Base-by-base conservation (phyloP, 192 early-diverging fungal species). In the Coemansia umbellata region DNA sequence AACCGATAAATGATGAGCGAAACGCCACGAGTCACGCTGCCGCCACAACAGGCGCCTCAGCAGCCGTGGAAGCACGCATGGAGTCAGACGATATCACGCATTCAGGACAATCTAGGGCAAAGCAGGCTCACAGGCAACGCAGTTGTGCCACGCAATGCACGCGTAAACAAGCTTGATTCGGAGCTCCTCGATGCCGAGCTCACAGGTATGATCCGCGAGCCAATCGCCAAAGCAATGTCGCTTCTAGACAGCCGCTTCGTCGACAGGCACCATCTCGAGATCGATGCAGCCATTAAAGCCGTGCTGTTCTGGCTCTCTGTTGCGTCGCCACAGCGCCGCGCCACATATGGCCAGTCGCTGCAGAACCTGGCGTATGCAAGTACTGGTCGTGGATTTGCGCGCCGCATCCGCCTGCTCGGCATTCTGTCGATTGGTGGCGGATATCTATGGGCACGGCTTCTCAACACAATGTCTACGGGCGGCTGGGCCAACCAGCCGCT, bases 151-250 rank as follows among this genome's bases (percentile, higher is more conserved):
- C 66, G 63, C 42, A 66, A 32, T 36, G 54, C 57, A 72, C 82
- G 91, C 19, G 91, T 92, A 28, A 82, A 83, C 54, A 90, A 94
- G 62, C 74, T 94, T 8, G 92, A 94, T 68, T 84, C 90, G 2
- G 87, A 89, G 27, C 71, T 91, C 15, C 80, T 94, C 22, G 91
- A 94, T 47, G 68, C 56, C 31, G 91, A 94, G 60, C 66, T 94
- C 6, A 74, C 86, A 31, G 80, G 66, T 22, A 87, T 88, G 55
- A 63, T 94, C 24, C 87, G 87, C 47, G 88, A 91, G 49, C 88
- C 89, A 23, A 74, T 94, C 31, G 67, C 82, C 68, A 66, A 66
- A 31, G 82, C 83, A n/a, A 78, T 92, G 50, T 77, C 82, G 26
- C 73, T 91, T 13, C 73, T 47, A 55, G 51, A 39, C 24, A 63